These are phyloP conservation scores for Cyclocybe cylindracea DNA, from an alignment of 768 basidiomycete genomes.

Conservation along the genomic window DNA sequence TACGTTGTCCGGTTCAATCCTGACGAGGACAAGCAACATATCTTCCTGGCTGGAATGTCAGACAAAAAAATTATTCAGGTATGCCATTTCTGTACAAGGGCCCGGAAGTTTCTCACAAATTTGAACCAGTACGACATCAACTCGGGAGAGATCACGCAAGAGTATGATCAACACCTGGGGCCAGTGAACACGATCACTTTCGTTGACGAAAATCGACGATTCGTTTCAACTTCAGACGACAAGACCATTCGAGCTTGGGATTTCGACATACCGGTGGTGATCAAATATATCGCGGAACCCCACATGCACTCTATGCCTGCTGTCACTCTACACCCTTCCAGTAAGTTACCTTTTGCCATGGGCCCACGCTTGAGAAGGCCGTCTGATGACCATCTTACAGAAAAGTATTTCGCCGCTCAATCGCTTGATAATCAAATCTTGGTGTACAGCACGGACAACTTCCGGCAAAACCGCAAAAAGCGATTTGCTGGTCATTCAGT, in stretches of 20 bases:
- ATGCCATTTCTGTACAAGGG: conserved; percentile 16
- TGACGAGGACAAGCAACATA: conserved; percentile 92
- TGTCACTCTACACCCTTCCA: conserved; percentile 92
- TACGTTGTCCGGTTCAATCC: conserved; percentile 96
- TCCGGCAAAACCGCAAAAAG: conserved; percentile 98
- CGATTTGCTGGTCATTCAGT: conserved; percentile 96
- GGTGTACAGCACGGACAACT: conserved; percentile 96
- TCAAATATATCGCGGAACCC: conserved; percentile 99
- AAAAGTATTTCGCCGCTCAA: conserved; percentile 97
- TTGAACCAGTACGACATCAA: conserved; percentile 87
- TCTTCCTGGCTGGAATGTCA: conserved; percentile 97
- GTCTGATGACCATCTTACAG: conserved; percentile 34
- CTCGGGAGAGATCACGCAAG: conserved; percentile 93
- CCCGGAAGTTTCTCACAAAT: neutral
- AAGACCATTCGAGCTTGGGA: conserved; percentile 99
- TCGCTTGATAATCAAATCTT: conserved; percentile 98
- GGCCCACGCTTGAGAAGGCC: conserved; percentile 7
- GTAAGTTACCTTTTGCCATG: conserved; percentile 51
- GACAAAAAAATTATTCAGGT: conserved; percentile 99
- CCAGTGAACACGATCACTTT: conserved; percentile 99
- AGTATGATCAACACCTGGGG: conserved; percentile 98
- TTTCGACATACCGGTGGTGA: conserved; percentile 98
- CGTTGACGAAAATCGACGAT: conserved; percentile 96
- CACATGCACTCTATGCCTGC: conserved; percentile 99
- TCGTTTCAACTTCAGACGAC: conserved; percentile 98